phyloP scores from a whole-genome alignment of 768 basidiomycete genomes.

The Russula vinacea region DNA sequence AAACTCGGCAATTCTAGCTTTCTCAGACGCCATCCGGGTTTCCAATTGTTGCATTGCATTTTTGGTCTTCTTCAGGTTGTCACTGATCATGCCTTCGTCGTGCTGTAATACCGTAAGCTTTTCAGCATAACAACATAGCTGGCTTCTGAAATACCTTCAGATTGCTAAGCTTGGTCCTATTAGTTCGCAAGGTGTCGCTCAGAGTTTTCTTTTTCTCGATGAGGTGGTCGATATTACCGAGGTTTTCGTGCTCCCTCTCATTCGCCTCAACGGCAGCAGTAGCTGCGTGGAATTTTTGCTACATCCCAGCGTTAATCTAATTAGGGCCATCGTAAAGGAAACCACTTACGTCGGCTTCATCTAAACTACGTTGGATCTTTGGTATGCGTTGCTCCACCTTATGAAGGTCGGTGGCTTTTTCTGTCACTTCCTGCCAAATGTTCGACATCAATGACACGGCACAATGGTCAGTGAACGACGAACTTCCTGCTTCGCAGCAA shows the following conservation, averaged over 20 bases:
- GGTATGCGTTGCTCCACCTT: slow-evolving; percentile 40
- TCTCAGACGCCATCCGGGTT: slow-evolving; percentile 19
- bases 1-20: slow-evolving; percentile 36
- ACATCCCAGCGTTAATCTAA: slow-evolving; percentile 3
- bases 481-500: slow-evolving; percentile 65
- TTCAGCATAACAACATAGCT: not conserved
- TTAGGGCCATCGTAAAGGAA: not conserved
- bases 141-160: slow-evolving; percentile 20
- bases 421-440: slow-evolving; percentile 43
- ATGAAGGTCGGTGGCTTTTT: slow-evolving; percentile 43
- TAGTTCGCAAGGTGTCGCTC: slow-evolving; percentile 47
- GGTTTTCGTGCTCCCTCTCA: slow-evolving; percentile 42
- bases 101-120: slow-evolving; percentile 6
- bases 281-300: slow-evolving; percentile 39
- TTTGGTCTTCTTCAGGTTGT: slow-evolving; percentile 20
- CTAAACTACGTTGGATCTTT: slow-evolving; percentile 43
- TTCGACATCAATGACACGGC: not conserved
- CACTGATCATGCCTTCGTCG: slow-evolving; percentile 23
- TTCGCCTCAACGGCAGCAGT: slow-evolving; percentile 39
- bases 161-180: slow-evolving; percentile 53
- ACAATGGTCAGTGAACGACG: slow-evolving; percentile 30
- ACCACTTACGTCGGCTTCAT: slow-evolving; percentile 41
- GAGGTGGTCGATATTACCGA: slow-evolving; percentile 51
- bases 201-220: slow-evolving; percentile 39
- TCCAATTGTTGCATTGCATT: slow-evolving; percentile 21